Base-by-base conservation (phyloP, 148 eudicot genomes). In the Vaccinium macrocarpon region DNA sequence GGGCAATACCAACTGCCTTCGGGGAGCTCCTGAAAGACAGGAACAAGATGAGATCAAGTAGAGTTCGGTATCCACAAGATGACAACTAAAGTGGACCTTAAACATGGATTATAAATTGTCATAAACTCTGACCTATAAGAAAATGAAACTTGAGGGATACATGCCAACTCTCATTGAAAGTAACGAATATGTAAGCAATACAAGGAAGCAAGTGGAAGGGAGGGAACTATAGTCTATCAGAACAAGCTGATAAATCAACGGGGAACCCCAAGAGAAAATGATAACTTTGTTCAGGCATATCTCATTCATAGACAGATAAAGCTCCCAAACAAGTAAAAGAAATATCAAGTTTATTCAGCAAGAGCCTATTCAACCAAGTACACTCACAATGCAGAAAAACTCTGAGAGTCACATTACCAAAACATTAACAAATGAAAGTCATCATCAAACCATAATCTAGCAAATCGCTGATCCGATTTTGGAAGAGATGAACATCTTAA, bases 1-100 rank as follows among this genome's bases (percentile, higher is more conserved):
- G 90, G 81, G 86, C 99, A 97, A 86, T 97, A 93, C 99, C 99
- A 97, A 81, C 88, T 92, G 70, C 98, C 99, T 84, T 97, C 99
- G 53, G 99, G 99, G 74, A 97, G 86, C 76, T 97, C 97, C 99
- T 97, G 91, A 75, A 82, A 66, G 64, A 88, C 78, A 84, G 62
- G 82, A 83, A 79, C 14, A 51, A 82, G 70, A 84, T 84, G 51
- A 85, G 77, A 61, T 48, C 72, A 71, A 27, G 25, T 64, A 5
- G 38, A 25, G 32, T 61, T 21, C 29, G 18, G 21, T 70, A 83
- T 11, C 48, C 13, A 82, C 42, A 76, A 57, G 10, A 19, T 5
- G 27, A 53, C 35, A 51, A 16, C 53, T 51, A 57, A 72, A 64
- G 71, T 38, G 14, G 25, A 42, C 11, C 78, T 21, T 0, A 42